phyloP scores from a whole-genome alignment of 1,284 basidiomycete species.

The Rhodotorula sp. region DNA sequence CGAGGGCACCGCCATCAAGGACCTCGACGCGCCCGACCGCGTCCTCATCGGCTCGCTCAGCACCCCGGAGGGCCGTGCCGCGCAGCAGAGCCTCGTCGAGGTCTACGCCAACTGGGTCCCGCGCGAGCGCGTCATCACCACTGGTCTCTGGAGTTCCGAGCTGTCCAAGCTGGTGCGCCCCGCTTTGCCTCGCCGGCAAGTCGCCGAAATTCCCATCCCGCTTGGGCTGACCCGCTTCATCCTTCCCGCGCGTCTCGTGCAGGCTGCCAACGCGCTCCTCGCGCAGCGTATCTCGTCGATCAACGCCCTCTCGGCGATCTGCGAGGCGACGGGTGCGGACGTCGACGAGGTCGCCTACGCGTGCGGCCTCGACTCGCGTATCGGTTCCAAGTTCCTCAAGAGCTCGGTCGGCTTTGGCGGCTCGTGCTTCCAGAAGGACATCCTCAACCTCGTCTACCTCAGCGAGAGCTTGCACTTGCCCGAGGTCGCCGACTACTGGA shows the following conservation, averaged over 20 bases:
- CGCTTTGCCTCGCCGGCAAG: no score
- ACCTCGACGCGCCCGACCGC: conserved; percentile 86
- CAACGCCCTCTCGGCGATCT: conserved; percentile 97
- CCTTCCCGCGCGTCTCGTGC: neutral
- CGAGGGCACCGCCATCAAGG: conserved; percentile 91
- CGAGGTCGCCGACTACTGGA: conserved; percentile 98
- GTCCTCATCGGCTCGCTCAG: conserved; percentile 96
- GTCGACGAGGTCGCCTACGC: conserved; percentile 97
- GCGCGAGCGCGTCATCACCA: conserved; percentile 78
- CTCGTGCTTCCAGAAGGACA: conserved; percentile 99
- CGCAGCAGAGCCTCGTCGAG: conserved; percentile 71
- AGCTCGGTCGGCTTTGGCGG: conserved; percentile 96
- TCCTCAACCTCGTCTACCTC: conserved; percentile 96
- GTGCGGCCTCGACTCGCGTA: conserved; percentile 86
- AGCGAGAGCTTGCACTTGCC: conserved; percentile 90
- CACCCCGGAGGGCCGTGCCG: conserved; percentile 76
- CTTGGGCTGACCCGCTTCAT: neutral
- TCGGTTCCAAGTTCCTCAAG: conserved; percentile 94
- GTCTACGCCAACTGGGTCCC: conserved; percentile 98
- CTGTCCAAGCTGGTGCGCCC: conserved; percentile 78
- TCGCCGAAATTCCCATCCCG: no score
- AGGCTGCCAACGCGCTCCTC: conserved; percentile 96
- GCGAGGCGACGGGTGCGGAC: conserved; percentile 98
- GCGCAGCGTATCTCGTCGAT: conserved; percentile 93
- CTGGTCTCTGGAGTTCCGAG: conserved; percentile 98